Base-by-base conservation (phyloP, 345 rosid genomes). In the Nephelium lappaceum region DNA sequence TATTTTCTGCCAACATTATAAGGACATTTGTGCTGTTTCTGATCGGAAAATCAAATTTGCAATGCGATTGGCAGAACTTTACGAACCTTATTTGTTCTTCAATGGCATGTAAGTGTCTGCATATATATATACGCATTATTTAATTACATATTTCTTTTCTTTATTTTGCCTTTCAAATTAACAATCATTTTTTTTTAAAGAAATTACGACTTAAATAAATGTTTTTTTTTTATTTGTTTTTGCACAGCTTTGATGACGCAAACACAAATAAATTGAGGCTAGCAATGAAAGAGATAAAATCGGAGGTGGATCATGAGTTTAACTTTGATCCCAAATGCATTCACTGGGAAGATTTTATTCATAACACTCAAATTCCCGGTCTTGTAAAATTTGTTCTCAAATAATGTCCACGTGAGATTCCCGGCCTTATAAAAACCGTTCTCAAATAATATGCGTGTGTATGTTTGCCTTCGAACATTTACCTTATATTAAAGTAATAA, bases 291-390 rank as follows among this genome's bases (percentile, higher is more conserved):
- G 15, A 66, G 27, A 72, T 5, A 3, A 79, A 74, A 41, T 8
- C 11, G 18, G 11, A n/a, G 5, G 27, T 0, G 0, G 79, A 84
- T 4, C 31, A 27, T 27, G 36, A 61, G 76, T 88, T 91, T 66
- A 76, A 78, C 79, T 87, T 89, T 2, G 87, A 91, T 78, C 89
- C 93, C 4, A 87, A 71, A 15, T 3, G 38, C 57, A 85, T 90
- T 73, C 43, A 85, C 8, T 88, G 94, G 92, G 89, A 87, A 9
- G 86, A 89, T 60, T 89, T 89, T 79, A 58, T 90, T 71, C 31
- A 60, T 49, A 78, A 81, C 0, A 78, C 58, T 63, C 95, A 93
- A 38, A 39, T 93, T 72, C 87, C 91, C 21, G 87, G 91, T 0
- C 27, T 89, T 8, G 62, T 83, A 0, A 78, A 66, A 41, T 36